phyloP scores from a whole-genome alignment of 495 filamentous ascomycete species.

The Amniculicola lignicola region DNA sequence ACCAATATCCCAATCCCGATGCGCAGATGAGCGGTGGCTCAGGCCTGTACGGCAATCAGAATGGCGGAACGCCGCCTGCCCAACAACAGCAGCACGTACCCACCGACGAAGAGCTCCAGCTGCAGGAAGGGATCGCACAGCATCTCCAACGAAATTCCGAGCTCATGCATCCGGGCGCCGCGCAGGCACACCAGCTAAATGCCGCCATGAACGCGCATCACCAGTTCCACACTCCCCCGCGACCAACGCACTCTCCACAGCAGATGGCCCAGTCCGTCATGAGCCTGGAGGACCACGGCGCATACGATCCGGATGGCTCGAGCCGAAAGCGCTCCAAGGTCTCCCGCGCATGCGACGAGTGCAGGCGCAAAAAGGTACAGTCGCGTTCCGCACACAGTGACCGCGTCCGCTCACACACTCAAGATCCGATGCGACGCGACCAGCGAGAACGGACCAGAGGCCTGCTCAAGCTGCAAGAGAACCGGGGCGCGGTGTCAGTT shows the following conservation, averaged over 20 bases:
- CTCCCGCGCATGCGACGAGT: conserved; percentile 92
- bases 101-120: conserved; percentile 25
- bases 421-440: conserved; percentile 89
- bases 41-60: conserved; percentile 31
- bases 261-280: conserved; percentile 35
- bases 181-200: conserved; percentile 26
- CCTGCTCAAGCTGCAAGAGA: conserved; percentile 82
- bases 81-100: conserved; percentile 23
- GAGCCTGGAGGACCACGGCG: conserved; percentile 24
- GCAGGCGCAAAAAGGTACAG: conserved; percentile 81
- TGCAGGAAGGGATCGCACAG: conserved; percentile 23
- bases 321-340: conserved; percentile 80
- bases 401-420: neutral
- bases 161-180: conserved; percentile 12
- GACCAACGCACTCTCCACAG: conserved; percentile 33
- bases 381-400: neutral
- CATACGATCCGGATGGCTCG: conserved; percentile 26
- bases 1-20: conserved; percentile 26
- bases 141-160: conserved; percentile 22
- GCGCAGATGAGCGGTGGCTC: conserved; percentile 16
- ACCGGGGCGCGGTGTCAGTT: conserved; percentile 78
- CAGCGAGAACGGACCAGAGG: conserved; percentile 71
- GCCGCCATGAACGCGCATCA: conserved; percentile 20
- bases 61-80: conserved; percentile 24
- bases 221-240: conserved; percentile 27